Evolutionary conservation across 805 yeast genomes (phyloP), one percentile per base, ranked within the genome.

Genomic region (Candida sphagnicola): DNA sequence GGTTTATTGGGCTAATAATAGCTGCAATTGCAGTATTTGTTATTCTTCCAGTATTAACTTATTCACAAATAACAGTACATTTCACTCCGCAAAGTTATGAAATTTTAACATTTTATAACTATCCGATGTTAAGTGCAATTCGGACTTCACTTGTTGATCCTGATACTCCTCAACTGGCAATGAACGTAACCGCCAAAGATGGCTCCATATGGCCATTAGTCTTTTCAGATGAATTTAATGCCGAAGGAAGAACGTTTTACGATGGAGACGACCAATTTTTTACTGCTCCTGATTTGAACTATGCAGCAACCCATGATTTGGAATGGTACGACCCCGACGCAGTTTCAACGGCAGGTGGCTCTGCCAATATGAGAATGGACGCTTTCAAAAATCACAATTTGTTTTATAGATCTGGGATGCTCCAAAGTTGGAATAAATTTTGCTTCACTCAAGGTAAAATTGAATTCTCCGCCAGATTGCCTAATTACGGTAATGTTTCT

Each of bases 1-100:
- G 89, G 16, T 49, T 89, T 28, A 21, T 83, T 4, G 41, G 71
- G 1, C 65, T 91, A 31, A 62, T 77, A 16, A 38, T 81, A 3
- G 95, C 84, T 21, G 82, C 77, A 3, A 48, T 81, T 10, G 75
- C 72, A 15, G 58, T 91, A 8, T 88, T 91, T 53, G 72, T 93
- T 35, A 64, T 91, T 3, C 65, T 86, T 44, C 98, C 99, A 1
- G 91, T 82, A 1, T 60, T 93, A 37, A 89, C 96, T 0, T 93
- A 72, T 60, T 69, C 96, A 2, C 95, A 95, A 41, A 80, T 75
- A 16, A 62, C 77, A 8, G 42, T 49, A 14, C 55, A 48, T 33
- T 42, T 48, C 38, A 28, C 25, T 5, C 64, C 68, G 4, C 47
- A 57, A 36, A 17, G 63, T 5, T 72, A 69, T 51, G 77, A 70